Evolutionary conservation across 768 basidiomycete genomes (phyloP), one percentile per base, ranked within the genome.

Genomic region (Leccinum incarnatum): DNA sequence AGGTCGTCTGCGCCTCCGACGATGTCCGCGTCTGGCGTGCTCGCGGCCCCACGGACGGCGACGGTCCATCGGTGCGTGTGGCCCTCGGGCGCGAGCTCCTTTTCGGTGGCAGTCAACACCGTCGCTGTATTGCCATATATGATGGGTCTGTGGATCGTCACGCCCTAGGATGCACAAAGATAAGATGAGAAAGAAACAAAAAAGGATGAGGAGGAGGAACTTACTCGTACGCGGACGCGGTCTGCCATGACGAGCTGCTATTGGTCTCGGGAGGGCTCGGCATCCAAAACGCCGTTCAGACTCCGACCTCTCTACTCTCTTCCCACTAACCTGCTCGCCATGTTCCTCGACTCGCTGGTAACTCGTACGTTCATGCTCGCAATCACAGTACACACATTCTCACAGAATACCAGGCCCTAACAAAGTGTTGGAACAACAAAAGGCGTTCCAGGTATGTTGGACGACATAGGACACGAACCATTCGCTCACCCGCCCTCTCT

Each of bases 41-140:
- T 88, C 1, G 92, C 83, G 0, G 95, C 95, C 46, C 92, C 91
- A 25, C 97, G 86, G 25, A 99, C 83, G 27, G 94, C 95, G 58
- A 99, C 89, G 0, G 95, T 98, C 97, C 97, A 99, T 61, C 85
- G 84, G 72, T 98, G 96, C 2, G 96, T 98, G 66, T 95, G 94
- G 63, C 94, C 91, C 7, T 83, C 80, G 27, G 81, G 75, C 15
- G 77, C 68, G 15, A 71, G 61, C 62, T 85, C 83, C 55, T 85
- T 82, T 70, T 97, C 95, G 65, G 86, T 83, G 15, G 82, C 76
- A 0, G 84, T 87, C 60, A 99, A 73, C 55, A 93, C 84, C 1
- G 83, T 80, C 32, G 96, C 93, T 12, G 89, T 91, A 72, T 98
- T 98, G 51, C 97, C 97, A 76, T 98, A 98, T 60, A 98, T 91